Evolutionary conservation across 2,329 filamentous ascomycete genomes (phyloP).

Genomic region (Plectosphaerella cucumerina): DNA sequence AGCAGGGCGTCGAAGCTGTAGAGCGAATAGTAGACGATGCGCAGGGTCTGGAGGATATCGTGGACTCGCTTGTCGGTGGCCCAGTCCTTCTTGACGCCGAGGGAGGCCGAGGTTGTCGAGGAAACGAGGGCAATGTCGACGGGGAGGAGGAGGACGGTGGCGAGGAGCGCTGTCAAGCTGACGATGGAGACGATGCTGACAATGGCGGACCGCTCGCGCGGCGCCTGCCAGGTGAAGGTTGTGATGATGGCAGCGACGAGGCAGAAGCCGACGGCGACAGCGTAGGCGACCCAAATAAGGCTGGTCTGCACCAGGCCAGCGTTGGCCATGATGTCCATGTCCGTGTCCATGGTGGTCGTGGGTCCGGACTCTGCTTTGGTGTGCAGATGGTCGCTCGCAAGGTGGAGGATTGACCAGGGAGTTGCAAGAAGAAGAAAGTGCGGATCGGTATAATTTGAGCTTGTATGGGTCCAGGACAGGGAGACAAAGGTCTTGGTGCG

Average conservation of each 20-base stretch:
- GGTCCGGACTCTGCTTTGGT: neutral
- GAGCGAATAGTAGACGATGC: constrained; percentile 85
- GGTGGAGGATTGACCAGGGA: neutral
- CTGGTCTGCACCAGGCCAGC: constrained; percentile 73
- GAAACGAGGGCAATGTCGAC: constrained; percentile 95
- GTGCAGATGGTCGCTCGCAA: neutral
- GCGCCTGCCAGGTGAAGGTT: constrained; percentile 86
- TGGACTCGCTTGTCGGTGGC: constrained; percentile 78
- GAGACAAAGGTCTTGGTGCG: too few relatives aligned
- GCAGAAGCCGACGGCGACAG: constrained; percentile 72
- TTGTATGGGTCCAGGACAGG: too few relatives aligned
- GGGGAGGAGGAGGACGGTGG: constrained; percentile 86
- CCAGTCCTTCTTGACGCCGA: constrained; percentile 90
- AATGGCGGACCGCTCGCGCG: constrained; percentile 75
- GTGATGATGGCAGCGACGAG: constrained; percentile 77
- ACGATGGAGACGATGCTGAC: constrained; percentile 84
- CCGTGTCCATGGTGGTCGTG: neutral
- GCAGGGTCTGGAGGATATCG: constrained; percentile 73
- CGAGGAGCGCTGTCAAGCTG: constrained; percentile 81
- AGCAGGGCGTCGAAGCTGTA: constrained; percentile 90
- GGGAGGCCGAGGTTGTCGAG: constrained; percentile 70
- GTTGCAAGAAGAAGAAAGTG: neutral
- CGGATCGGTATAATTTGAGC: neutral
- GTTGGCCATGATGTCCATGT: constrained; percentile 27
- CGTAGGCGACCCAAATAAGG: constrained; percentile 94